phyloP scores from a whole-genome alignment of 2,329 filamentous ascomycete species.

The Alternaria arborescens region DNA sequence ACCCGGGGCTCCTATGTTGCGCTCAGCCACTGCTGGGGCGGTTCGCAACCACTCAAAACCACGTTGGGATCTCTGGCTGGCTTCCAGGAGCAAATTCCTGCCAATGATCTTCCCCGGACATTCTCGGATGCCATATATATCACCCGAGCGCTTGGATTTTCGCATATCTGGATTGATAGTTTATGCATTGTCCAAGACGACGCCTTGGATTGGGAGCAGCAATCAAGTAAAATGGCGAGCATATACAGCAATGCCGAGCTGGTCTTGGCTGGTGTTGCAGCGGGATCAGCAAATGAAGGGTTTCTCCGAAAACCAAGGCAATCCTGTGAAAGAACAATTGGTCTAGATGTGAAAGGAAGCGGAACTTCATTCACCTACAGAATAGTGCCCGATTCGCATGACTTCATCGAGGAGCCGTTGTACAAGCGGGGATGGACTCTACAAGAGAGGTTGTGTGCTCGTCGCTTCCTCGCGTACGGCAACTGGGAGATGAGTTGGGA shows the following conservation, averaged over 20 bases:
- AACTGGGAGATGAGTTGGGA: neutral
- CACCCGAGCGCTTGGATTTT: neutral
- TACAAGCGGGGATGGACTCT: neutral
- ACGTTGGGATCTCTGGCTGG: neutral
- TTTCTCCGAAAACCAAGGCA: neutral
- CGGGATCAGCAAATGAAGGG: neutral
- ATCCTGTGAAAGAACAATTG: neutral
- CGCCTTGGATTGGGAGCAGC: constrained; percentile 1
- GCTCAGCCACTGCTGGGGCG: neutral
- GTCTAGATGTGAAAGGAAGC: neutral
- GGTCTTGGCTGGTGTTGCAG: neutral
- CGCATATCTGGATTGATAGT: constrained; percentile 29
- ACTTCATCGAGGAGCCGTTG: neutral
- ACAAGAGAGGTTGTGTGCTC: neutral
- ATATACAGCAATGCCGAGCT: constrained; percentile 9
- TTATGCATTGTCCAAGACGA: constrained; percentile 27
- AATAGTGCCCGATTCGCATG: neutral
- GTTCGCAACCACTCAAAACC: neutral
- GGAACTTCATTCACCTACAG: neutral
- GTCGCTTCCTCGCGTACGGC: neutral
- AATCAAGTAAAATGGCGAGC: constrained; percentile 14
- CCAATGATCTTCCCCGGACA: neutral
- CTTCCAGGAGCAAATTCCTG: neutral
- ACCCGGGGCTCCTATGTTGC: neutral
- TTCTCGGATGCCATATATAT: neutral